Percentiles rank a stretch among this genome's conserved stretches.
Evolutionary conservation across 176 grass and related monocot species (phyloP).

Genomic region (Bromus sterilis): DNA sequence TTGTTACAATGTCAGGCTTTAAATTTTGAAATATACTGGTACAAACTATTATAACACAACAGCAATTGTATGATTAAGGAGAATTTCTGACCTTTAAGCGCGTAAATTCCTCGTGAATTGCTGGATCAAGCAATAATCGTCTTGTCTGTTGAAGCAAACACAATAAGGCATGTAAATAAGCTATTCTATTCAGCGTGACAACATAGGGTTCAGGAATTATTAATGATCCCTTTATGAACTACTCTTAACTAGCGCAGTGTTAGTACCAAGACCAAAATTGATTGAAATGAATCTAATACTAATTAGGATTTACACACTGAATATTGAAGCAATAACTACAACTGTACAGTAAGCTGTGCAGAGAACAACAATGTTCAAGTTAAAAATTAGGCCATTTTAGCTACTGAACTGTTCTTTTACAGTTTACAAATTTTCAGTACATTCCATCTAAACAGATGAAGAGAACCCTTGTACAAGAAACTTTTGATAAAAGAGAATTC

Average conservation of each 20-base stretch:
- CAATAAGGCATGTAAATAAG: constrained; percentile 2
- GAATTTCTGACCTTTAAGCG: constrained; percentile 61
- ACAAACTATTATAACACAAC: not conserved
- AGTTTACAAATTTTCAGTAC: not conserved
- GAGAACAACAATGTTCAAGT: not conserved
- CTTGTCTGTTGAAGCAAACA: constrained; percentile 65
- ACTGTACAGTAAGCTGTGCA: not conserved
- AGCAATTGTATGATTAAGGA: not conserved
- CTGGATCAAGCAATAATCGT: constrained; percentile 93
- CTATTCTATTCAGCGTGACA: not conserved
- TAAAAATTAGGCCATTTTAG: not conserved
- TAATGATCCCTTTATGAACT: no score
- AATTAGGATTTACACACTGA: not conserved
- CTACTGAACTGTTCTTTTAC: not conserved
- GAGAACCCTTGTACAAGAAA: not conserved
- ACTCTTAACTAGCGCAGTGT: no score
- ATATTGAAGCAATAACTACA: not conserved
- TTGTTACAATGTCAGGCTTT: not conserved
- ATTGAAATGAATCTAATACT: not conserved
- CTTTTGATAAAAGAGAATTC: not conserved
- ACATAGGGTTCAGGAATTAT: not conserved
- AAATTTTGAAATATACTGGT: not conserved
- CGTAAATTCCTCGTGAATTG: constrained; percentile 97
- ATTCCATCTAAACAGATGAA: not conserved
- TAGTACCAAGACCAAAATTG: not conserved